These are phyloP conservation scores for Limtongia smithiae DNA, from an alignment of 805 yeast genomes.

Conservation along the genomic window DNA sequence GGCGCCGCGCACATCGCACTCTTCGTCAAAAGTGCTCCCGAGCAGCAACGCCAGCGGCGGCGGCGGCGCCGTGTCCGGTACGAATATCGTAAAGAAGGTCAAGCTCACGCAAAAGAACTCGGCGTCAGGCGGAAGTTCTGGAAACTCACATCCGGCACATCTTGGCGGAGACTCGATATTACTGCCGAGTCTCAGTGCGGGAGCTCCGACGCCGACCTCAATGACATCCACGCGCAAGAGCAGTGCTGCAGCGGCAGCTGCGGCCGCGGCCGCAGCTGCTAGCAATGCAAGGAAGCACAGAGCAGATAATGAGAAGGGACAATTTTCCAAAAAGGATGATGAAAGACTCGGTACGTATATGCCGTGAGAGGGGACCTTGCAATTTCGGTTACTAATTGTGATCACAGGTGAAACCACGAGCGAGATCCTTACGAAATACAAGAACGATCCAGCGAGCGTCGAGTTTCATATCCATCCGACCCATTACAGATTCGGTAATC, in stretches of 20 bases:
- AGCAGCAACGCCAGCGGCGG: constrained; percentile 1
- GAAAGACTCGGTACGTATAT: constrained; percentile 19
- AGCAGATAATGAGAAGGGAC: background rate
- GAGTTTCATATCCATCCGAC: constrained; percentile 89
- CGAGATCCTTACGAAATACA: constrained; percentile 71
- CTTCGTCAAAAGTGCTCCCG: too few species aligned
- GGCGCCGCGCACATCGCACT: constrained; percentile 1
- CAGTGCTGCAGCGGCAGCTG: constrained; percentile 3
- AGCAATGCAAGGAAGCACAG: background rate
- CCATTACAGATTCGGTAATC: constrained; percentile 86
- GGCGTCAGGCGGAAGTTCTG: background rate
- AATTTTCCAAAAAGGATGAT: constrained; percentile 14
- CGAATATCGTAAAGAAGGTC: constrained; percentile 10
- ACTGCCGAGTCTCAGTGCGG: too few species aligned
- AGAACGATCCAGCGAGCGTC: constrained; percentile 71
- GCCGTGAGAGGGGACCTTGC: background rate
- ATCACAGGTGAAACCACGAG: constrained; percentile 58
- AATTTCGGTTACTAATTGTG: background rate
- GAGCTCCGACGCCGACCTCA: background rate
- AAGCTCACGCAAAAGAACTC: constrained; percentile 20
- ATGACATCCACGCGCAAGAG: constrained; percentile 4
- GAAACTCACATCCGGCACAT: too few species aligned
- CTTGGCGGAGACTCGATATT: too few species aligned
- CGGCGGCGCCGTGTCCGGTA: constrained; percentile 1
- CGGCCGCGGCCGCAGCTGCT: background rate